These are phyloP conservation scores for Dalbergia cultrata DNA, from an alignment of 306 rosid genomes.

Conservation along the genomic window DNA sequence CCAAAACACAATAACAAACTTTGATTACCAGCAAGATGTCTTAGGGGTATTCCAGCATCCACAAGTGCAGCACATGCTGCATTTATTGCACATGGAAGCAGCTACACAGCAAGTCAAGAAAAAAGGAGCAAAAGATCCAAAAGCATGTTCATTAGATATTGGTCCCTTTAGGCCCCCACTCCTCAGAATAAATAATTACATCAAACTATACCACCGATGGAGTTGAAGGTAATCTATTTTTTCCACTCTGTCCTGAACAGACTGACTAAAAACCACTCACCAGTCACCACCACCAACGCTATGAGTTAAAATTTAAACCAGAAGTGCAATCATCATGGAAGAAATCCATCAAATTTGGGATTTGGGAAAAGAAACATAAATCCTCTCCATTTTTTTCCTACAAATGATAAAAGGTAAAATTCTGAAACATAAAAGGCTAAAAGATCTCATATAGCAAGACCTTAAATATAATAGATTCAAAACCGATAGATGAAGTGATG, in stretches of 20 bases:
- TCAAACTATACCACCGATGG: slow-evolving; percentile 4
- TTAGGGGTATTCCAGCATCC: slow-evolving; percentile 92
- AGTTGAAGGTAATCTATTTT: slow-evolving; percentile 29
- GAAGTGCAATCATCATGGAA: background rate
- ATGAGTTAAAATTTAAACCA: slow-evolving; percentile 2
- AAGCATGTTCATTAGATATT: slow-evolving; percentile 33
- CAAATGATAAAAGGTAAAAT: background rate
- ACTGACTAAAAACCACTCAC: slow-evolving; percentile 24
- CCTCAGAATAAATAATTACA: slow-evolving; percentile 21
- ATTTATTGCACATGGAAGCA: slow-evolving; percentile 94
- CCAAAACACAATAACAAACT: slow-evolving; percentile 34
- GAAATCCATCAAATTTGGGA: background rate
- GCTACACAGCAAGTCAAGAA: slow-evolving; percentile 74
- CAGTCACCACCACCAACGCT: slow-evolving; percentile 15
- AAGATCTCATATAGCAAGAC: background rate
- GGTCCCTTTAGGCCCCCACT: slow-evolving; percentile 1
- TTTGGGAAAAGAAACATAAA: background rate
- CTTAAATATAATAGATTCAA: no score
- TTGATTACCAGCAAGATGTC: slow-evolving; percentile 89
- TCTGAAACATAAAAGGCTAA: background rate
- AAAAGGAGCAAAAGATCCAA: slow-evolving; percentile 36
- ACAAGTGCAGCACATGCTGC: slow-evolving; percentile 94
- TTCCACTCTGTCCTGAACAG: slow-evolving; percentile 4
- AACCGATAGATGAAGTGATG: no score
- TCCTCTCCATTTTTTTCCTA: slow-evolving; percentile 7